phyloP scores from a whole-genome alignment of 768 basidiomycete genomes.

The Boletus reticuloceps region DNA sequence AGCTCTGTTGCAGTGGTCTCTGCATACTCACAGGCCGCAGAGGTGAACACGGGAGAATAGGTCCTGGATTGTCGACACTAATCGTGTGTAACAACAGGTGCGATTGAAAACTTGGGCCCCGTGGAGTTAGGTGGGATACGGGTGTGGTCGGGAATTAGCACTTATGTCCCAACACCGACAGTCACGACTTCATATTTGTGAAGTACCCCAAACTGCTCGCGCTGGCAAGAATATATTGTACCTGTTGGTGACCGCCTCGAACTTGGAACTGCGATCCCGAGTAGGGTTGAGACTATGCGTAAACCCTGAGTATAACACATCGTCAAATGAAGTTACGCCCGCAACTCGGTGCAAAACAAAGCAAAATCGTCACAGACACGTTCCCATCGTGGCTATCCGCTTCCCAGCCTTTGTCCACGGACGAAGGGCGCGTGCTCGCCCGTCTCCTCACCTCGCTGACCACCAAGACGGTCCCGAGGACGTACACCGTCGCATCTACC shows the following conservation, averaged over 20 bases:
- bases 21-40: constrained; percentile 48
- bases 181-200: constrained; percentile 94
- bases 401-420: constrained; percentile 48
- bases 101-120: constrained; percentile 36
- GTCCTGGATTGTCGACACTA: constrained; percentile 56
- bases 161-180: constrained; percentile 90
- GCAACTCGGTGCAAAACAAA: constrained; percentile 71
- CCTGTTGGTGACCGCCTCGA: constrained; percentile 91
- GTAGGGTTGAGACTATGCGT: constrained; percentile 92
- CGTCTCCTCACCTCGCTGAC: constrained; percentile 69
- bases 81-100: constrained; percentile 50
- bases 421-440: constrained; percentile 62
- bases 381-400: constrained; percentile 67
- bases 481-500: constrained; percentile 29
- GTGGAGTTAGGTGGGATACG: constrained; percentile 8
- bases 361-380: constrained; percentile 55
- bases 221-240: constrained; percentile 90
- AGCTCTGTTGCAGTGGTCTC: constrained; percentile 34
- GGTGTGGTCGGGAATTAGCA: constrained; percentile 51
- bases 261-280: constrained; percentile 77
- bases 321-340: constrained; percentile 39
- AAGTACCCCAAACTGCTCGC: constrained; percentile 93
- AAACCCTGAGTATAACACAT: constrained; percentile 49
- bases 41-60: constrained; percentile 62
- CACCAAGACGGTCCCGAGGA: constrained; percentile 63